phyloP scores from a whole-genome alignment of 2,329 filamentous ascomycete species.

The Nemania sp. region DNA sequence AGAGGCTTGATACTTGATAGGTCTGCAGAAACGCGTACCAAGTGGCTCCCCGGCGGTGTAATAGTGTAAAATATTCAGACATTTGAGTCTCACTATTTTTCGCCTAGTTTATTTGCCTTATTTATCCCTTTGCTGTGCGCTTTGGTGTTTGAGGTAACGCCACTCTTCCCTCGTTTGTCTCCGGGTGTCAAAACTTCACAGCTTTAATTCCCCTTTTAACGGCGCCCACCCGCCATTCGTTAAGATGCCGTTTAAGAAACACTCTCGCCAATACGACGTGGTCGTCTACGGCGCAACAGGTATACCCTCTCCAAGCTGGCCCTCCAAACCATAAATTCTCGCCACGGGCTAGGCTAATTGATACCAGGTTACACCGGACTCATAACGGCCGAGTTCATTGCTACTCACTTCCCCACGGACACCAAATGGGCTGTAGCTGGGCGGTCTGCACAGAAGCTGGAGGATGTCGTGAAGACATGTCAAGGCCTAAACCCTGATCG shows the following conservation, averaged over 20 bases:
- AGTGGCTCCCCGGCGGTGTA: neutral
- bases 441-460: constrained; percentile 66
- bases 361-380: constrained; percentile 50
- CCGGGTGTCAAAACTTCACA: neutral
- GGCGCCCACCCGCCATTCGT: neutral
- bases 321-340: neutral
- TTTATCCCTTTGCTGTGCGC: neutral
- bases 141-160: neutral
- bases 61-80: constrained; percentile 15
- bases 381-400: constrained; percentile 50
- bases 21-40: neutral
- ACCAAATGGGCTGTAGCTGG: constrained; percentile 52
- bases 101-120: constrained; percentile 12
- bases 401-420: constrained; percentile 48
- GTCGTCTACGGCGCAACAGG: constrained; percentile 70
- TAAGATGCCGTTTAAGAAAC: constrained; percentile 62
- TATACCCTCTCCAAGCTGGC: constrained; percentile 45
- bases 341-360: constrained; percentile 28
- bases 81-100: neutral
- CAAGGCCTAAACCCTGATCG: constrained; percentile 77
- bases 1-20: too few relatives aligned
- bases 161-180: neutral
- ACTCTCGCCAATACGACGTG: constrained; percentile 67
- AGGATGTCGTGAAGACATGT: constrained; percentile 74
- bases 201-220: neutral